Base-by-base conservation (phyloP, 768 basidiomycete genomes). In the Phanerodontia chrysosporium region DNA sequence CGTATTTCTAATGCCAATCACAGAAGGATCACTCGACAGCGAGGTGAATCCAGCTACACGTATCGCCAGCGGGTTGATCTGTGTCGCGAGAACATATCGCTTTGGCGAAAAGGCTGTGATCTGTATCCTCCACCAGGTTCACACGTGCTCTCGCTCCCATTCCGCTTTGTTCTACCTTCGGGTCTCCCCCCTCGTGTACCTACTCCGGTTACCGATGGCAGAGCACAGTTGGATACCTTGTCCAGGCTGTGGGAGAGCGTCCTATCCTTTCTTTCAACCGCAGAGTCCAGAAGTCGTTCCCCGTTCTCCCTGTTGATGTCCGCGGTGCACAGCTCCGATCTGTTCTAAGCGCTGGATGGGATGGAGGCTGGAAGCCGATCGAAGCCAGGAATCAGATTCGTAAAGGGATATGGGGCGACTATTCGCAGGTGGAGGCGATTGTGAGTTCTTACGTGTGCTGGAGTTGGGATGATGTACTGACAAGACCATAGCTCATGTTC, bases 121-220 rank as follows among this genome's bases (percentile, higher is more conserved):
- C n/a, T n/a, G n/a, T n/a, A n/a, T n/a, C n/a, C n/a, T n/a, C n/a
- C n/a, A n/a, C n/a, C n/a, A n/a, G n/a, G n/a, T n/a, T n/a, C n/a
- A n/a, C n/a, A n/a, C n/a, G n/a, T n/a, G n/a, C n/a, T n/a, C n/a
- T n/a, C n/a, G n/a, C n/a, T n/a, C n/a, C n/a, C n/a, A n/a, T n/a
- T n/a, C n/a, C n/a, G n/a, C n/a, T n/a, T n/a, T n/a, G n/a, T n/a
- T n/a, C n/a, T n/a, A n/a, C n/a, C n/a, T n/a, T n/a, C n/a, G n/a
- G n/a, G n/a, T n/a, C n/a, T 35, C 29, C 66, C 63, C 64, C 66
- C 6, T 65, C 67, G 16, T 67, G 62, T 45, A 30, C 54, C 8
- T 64, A 61, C 52, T 53, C 30, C 24, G 52, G 55, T 25, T 49
- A 36, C 51, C 48, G 51, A 22, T 61, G 54, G 49, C 28, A n/a